A percentile compares a stretch with the other conserved stretches of the same genome.
phyloP scores from a whole-genome alignment of 164 flowering plant genomes.

The Tetracentron sinense region DNA sequence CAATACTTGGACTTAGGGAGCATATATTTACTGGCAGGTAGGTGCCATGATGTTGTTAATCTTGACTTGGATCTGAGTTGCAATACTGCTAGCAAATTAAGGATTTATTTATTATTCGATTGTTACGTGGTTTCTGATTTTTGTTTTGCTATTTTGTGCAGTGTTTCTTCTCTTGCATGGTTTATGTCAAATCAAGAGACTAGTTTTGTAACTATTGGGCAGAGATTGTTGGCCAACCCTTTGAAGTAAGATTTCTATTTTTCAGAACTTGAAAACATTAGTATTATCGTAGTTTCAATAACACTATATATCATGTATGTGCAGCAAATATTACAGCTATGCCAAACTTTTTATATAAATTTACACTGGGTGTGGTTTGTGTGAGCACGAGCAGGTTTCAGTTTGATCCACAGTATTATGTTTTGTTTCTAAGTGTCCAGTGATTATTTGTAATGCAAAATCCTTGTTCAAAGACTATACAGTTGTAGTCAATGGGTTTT shows the following conservation, averaged over 20 bases:
- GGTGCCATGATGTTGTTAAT: neutral
- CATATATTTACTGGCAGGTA: conserved; percentile 97
- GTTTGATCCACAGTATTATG: too few relatives aligned
- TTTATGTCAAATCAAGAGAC: conserved; percentile 99
- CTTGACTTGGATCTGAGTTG: neutral
- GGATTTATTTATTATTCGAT: neutral
- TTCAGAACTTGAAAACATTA: neutral
- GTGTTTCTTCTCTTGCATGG: conserved; percentile 98
- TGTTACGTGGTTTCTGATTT: neutral
- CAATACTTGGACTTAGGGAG: conserved; percentile 92
- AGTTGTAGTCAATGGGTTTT: too few relatives aligned
- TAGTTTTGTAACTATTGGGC: conserved; percentile 97
- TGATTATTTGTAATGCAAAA: too few relatives aligned
- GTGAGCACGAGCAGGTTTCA: too few relatives aligned
- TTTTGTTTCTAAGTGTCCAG: too few relatives aligned
- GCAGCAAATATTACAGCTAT: neutral
- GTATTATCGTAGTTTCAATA: neutral
- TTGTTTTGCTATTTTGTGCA: conserved; percentile 27
- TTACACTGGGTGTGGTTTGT: too few relatives aligned
- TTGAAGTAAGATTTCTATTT: conserved; percentile 60
- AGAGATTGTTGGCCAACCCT: conserved; percentile 90
- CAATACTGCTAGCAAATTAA: neutral
- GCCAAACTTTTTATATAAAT: too few relatives aligned
- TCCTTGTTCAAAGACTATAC: too few relatives aligned
- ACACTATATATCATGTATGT: neutral